phyloP scores from a whole-genome alignment of 2,329 filamentous ascomycete genomes.

The Xylaria sp. region DNA sequence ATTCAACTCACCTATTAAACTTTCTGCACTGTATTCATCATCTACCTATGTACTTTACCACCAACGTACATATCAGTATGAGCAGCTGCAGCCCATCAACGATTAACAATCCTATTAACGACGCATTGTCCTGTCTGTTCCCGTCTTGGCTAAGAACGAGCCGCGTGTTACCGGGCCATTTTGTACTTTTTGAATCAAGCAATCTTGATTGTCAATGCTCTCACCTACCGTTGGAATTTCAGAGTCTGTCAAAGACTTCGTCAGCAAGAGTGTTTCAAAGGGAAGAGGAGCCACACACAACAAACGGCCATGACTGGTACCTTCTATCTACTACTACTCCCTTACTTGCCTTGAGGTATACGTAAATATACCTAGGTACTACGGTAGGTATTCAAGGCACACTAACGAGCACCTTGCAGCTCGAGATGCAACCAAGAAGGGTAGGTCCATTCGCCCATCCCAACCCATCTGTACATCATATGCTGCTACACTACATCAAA shows the following conservation, averaged over 20 bases:
- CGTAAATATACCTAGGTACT: neutral
- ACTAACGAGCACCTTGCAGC: constrained; percentile 35
- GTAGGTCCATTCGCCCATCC: constrained; percentile 34
- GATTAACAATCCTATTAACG: constrained; percentile 19
- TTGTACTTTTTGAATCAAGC: constrained; percentile 18
- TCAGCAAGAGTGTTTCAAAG: constrained; percentile 31
- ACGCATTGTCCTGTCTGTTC: constrained; percentile 24
- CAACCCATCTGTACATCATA: constrained; percentile 29
- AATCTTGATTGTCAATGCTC: constrained; percentile 30
- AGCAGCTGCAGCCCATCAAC: constrained; percentile 14
- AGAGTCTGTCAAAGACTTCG: constrained; percentile 27
- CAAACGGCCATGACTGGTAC: constrained; percentile 18
- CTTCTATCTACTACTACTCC: no score
- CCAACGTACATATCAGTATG: neutral
- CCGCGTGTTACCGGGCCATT: constrained; percentile 6
- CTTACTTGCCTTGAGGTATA: neutral
- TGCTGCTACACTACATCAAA: constrained; percentile 24
- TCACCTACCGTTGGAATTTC: constrained; percentile 26
- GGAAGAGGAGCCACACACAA: constrained; percentile 10
- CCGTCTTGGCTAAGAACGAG: constrained; percentile 15
- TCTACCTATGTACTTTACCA: neutral
- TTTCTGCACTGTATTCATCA: constrained; percentile 19
- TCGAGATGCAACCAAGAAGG: constrained; percentile 27
- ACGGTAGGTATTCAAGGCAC: constrained; percentile 19
- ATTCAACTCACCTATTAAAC: no score